A percentile compares a stretch with the other conserved stretches of the same genome.
Conservation (phyloP, 768 basidiomycete species). For the Omphalotus guepiniiformis region DNA sequence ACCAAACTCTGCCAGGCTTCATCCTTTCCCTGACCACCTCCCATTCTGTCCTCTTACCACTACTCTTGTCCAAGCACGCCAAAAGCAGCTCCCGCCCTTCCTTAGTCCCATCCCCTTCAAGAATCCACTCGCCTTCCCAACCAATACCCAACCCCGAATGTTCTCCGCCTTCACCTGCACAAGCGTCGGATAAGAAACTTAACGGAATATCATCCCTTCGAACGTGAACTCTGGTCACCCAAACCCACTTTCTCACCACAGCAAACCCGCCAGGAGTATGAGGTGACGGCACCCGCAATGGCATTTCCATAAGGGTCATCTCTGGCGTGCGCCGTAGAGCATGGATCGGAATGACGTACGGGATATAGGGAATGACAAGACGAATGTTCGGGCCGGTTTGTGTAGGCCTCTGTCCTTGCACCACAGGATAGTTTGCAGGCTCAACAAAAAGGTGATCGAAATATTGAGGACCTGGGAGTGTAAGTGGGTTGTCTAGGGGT, state of each 20-base stretch:
- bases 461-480: too few relatives aligned
- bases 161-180: neutral
- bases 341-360: conserved; percentile 1
- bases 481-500: too few relatives aligned
- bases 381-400: conserved; percentile 1
- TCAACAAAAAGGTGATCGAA: too few relatives aligned
- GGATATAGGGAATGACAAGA: conserved; percentile 1
- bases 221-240: conserved; percentile 53
- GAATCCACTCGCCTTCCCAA: conserved; percentile 74
- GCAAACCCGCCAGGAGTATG: conserved; percentile 58
- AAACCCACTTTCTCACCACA: conserved; percentile 57
- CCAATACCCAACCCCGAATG: conserved; percentile 52
- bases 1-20: conserved; percentile 55
- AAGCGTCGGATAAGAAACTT: neutral
- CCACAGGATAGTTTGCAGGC: too few relatives aligned
- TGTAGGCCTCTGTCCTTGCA: too few relatives aligned
- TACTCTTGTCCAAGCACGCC: conserved; percentile 43
- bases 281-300: conserved; percentile 21
- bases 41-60: conserved; percentile 35
- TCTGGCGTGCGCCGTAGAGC: neutral
- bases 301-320: neutral
- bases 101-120: conserved; percentile 74
- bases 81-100: conserved; percentile 57
- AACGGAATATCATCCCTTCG: neutral
- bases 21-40: conserved; percentile 63